These are phyloP conservation scores for Wallemia ichthyophaga DNA, from an alignment of 1,284 basidiomycete genomes.

Conservation along the genomic window DNA sequence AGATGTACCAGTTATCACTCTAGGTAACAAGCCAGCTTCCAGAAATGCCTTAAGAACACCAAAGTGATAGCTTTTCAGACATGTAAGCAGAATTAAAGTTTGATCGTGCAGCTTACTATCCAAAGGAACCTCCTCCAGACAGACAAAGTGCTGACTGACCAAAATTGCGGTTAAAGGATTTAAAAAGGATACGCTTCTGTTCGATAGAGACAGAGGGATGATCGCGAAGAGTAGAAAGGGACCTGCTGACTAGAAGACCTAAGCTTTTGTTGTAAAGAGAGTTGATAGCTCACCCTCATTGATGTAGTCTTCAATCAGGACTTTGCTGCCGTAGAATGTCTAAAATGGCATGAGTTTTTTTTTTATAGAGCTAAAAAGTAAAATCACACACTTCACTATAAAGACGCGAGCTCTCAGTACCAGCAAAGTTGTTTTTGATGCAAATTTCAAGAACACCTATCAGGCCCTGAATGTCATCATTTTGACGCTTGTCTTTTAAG, in stretches of 20 bases:
- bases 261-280: background rate
- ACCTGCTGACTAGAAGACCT: slow-evolving; percentile 20
- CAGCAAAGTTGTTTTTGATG: slow-evolving; percentile 77
- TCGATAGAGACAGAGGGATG: background rate
- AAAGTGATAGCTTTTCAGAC: slow-evolving; percentile 32
- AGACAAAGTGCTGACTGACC: slow-evolving; percentile 74
- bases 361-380: background rate
- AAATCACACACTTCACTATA: slow-evolving; percentile 46
- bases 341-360: slow-evolving; percentile 14
- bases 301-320: slow-evolving; percentile 27
- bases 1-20: slow-evolving; percentile 64
- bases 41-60: slow-evolving; percentile 78
- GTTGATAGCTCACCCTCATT: slow-evolving; percentile 23
- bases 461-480: slow-evolving; percentile 49
- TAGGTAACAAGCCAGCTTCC: slow-evolving; percentile 57
- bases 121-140: slow-evolving; percentile 77
- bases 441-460: slow-evolving; percentile 77
- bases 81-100: background rate
- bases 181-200: background rate
- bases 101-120: slow-evolving; percentile 26
- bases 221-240: slow-evolving; percentile 25
- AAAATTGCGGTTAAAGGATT: slow-evolving; percentile 26
- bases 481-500: slow-evolving; percentile 28
- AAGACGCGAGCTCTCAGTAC: slow-evolving; percentile 59
- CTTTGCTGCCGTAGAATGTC: slow-evolving; percentile 71